Conservation (phyloP, 495 filamentous ascomycete species). For the Penicillium ochrochloron region DNA sequence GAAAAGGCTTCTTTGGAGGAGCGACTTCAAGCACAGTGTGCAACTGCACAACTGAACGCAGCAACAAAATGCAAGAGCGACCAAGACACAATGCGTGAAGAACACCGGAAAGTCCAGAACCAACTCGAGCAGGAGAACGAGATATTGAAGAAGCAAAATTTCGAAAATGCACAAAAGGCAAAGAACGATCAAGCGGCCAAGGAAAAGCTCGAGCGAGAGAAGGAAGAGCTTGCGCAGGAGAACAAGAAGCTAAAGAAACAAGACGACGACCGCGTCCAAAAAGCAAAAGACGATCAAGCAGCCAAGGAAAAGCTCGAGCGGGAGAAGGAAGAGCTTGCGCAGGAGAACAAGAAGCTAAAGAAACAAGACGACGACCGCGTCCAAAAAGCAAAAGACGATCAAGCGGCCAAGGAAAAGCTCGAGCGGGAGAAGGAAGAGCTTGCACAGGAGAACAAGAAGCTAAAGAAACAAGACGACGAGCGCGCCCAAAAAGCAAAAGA, state of each 20-base stretch:
- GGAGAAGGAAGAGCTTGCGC: neutral
- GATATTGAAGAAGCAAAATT: neutral
- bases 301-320: too few relatives aligned
- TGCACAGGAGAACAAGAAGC: too few relatives aligned
- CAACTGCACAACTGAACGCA: constrained; percentile 4
- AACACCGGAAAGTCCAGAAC: neutral
- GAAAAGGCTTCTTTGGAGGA: too few relatives aligned
- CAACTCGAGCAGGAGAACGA: constrained; percentile 1
- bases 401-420: too few relatives aligned
- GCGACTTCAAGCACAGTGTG: neutral
- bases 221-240: too few relatives aligned
- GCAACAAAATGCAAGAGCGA: constrained; percentile 4
- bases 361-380: neutral
- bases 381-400: neutral
- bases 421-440: too few relatives aligned
- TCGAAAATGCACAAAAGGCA: neutral
- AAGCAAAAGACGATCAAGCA: too few relatives aligned
- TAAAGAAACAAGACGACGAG: too few relatives aligned
- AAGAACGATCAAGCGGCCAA: neutral
- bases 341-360: constrained; percentile 3
- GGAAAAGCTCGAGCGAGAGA: too few relatives aligned
- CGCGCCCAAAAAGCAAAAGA: too few relatives aligned
- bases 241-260: too few relatives aligned
- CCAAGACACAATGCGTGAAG: neutral
- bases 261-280: too few relatives aligned